These are phyloP conservation scores for Vanrija pseudolonga DNA, from an alignment of 1,284 basidiomycete genomes.

Conservation along the genomic window DNA sequence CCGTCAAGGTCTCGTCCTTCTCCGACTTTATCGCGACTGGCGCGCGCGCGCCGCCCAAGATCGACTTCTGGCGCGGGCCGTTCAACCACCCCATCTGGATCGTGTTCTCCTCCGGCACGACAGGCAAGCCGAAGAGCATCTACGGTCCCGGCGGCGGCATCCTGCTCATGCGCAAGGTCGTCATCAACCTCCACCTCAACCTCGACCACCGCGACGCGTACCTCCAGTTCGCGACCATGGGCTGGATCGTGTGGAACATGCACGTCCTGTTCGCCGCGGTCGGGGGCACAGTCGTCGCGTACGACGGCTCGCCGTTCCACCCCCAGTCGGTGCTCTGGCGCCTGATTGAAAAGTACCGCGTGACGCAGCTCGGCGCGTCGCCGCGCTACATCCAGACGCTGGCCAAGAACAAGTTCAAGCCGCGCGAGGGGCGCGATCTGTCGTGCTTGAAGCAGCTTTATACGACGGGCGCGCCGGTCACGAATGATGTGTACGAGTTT, in stretches of 20 bases:
- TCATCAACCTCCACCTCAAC: slow-evolving; percentile 13
- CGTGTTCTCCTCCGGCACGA: slow-evolving; percentile 45
- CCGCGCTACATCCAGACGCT: slow-evolving; percentile 32
- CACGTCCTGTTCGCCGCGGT: slow-evolving; percentile 26
- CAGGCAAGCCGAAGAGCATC: slow-evolving; percentile 48
- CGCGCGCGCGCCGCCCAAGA: slow-evolving; percentile 17
- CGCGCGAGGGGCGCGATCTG: slow-evolving; percentile 19
- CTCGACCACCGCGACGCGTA: slow-evolving; percentile 27
- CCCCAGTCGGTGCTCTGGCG: slow-evolving; percentile 30
- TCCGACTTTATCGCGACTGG: slow-evolving; percentile 16
- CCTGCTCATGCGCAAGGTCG: slow-evolving; percentile 21
- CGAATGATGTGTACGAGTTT: slow-evolving; percentile 27
- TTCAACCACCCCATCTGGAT: slow-evolving; percentile 38
- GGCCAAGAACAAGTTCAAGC: slow-evolving; percentile 15
- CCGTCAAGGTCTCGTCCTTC: slow-evolving; percentile 5
- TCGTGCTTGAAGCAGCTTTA: slow-evolving; percentile 31
- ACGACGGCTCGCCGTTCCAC: slow-evolving; percentile 42
- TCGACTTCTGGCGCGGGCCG: slow-evolving; percentile 24
- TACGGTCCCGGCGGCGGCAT: slow-evolving; percentile 32
- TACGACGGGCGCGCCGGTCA: slow-evolving; percentile 38
- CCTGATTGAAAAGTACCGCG: slow-evolving; percentile 30
- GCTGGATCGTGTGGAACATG: slow-evolving; percentile 44
- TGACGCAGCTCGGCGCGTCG: slow-evolving; percentile 33
- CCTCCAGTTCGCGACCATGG: slow-evolving; percentile 37
- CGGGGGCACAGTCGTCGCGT: slow-evolving; percentile 33